phyloP scores from a whole-genome alignment of 2,329 filamentous ascomycete species.

The Xylariaceae sp. region DNA sequence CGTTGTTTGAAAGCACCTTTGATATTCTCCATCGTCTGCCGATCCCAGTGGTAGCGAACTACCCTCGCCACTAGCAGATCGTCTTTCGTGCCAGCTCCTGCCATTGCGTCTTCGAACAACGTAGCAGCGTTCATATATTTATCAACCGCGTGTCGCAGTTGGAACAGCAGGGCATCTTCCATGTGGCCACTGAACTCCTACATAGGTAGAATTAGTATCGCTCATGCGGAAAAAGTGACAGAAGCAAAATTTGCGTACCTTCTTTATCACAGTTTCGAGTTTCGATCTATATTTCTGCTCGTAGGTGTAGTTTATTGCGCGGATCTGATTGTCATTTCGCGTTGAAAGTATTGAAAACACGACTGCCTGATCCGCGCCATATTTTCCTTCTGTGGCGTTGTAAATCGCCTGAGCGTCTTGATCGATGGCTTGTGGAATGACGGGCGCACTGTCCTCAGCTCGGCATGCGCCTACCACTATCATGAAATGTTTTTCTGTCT shows the following conservation, averaged over 20 bases:
- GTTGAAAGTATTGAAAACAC: constrained; percentile 77
- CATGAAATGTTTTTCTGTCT: constrained; percentile 82
- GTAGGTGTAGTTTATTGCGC: constrained; percentile 76
- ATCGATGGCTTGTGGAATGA: constrained; percentile 71
- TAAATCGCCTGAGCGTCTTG: constrained; percentile 75
- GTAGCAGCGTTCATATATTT: constrained; percentile 80
- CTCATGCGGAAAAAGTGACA: constrained; percentile 4
- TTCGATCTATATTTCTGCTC: constrained; percentile 66
- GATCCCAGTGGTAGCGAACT: constrained; percentile 81
- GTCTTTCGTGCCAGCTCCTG: constrained; percentile 84
- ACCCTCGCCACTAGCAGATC: constrained; percentile 73
- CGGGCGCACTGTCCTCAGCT: constrained; percentile 73
- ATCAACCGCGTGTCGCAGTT: constrained; percentile 74
- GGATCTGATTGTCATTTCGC: constrained; percentile 78
- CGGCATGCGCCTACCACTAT: constrained; percentile 74
- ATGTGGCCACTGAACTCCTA: constrained; percentile 89
- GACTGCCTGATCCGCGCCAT: constrained; percentile 70
- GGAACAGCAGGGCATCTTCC: constrained; percentile 76
- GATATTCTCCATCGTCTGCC: constrained; percentile 69
- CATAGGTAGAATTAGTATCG: not conserved
- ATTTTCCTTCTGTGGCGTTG: constrained; percentile 69
- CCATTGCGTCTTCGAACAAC: constrained; percentile 84
- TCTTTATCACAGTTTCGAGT: constrained; percentile 72
- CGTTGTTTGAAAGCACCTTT: constrained; percentile 73
- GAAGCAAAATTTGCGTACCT: constrained; percentile 40